Evolutionary conservation across 495 filamentous ascomycete species (phyloP), one percentile per base, ranked within the genome.

Genomic region (Talaromyces stipitatus): DNA sequence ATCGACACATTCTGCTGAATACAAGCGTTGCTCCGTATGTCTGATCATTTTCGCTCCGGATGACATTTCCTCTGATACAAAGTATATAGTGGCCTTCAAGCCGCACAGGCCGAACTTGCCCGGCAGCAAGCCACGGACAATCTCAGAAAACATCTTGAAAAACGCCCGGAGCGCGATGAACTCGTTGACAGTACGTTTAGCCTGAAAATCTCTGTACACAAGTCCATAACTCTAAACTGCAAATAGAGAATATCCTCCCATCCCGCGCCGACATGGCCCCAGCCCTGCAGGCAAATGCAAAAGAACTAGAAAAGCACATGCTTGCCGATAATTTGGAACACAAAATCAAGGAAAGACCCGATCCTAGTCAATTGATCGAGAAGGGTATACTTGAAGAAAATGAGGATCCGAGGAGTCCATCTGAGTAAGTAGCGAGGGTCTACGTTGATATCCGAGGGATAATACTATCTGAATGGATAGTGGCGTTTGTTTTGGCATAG

Each of bases 221-320:
- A n/a, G n/a, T 38, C 2, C 3, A 29, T 20, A 14, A n/a, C 54
- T 50, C 30, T 46, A 23, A 46, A 30, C 24, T 28, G 6, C 20
- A 0, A 30, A 50, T 20, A 87, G 89, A 82, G 58, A 92, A 95
- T 65, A 96, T 96, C 66, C 85, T 96, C 56, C 89, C 87, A 36
- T 58, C 67, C 3, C 83, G 82, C 59, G 85, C 87, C 7, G 82
- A 62, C n/a, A 85, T 81, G 38, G 89, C 90, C 0, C 90, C 91
- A 0, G 78, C 84, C 0, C 70, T 96, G 33, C 85, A 86, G 61
- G 89, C 85, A 30, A 78, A 90, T 56, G 89, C 91, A 72, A 84
- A 78, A 55, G 87, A 94, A 70, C 81, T 96, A 52, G 85, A 89
- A 68, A 87, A 82, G 63, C 83, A 91, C 64, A 95, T 96, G 91